phyloP scores from a whole-genome alignment of 2,329 filamentous ascomycete species.

The Aspergillus chevalieri region DNA sequence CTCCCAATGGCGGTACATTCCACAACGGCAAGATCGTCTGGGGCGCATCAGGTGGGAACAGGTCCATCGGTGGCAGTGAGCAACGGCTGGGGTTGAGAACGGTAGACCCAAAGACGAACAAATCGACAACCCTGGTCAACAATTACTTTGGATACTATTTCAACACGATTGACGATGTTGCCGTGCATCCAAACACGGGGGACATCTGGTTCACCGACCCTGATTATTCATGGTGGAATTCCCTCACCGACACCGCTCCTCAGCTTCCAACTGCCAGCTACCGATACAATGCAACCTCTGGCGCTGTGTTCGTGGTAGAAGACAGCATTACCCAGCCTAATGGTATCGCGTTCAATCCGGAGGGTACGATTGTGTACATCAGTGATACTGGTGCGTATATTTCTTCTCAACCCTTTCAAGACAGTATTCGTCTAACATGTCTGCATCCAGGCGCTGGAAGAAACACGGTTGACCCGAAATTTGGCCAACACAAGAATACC shows the following conservation, averaged over 20 bases:
- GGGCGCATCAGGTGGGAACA: slow-evolving; percentile 33
- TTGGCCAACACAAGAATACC: slow-evolving; percentile 17
- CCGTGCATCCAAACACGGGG: slow-evolving; percentile 37
- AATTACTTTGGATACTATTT: slow-evolving; percentile 39
- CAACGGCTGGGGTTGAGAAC: slow-evolving; percentile 38
- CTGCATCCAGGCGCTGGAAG: slow-evolving; percentile 10
- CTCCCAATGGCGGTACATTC: slow-evolving; percentile 38
- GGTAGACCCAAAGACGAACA: slow-evolving; percentile 41
- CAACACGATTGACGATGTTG: slow-evolving; percentile 13
- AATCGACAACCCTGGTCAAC: slow-evolving; percentile 37
- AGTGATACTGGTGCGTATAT: slow-evolving; percentile 31
- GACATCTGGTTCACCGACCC: slow-evolving; percentile 49
- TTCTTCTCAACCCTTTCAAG: neutral
- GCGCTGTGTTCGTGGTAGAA: slow-evolving; percentile 36
- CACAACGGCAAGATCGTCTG: slow-evolving; percentile 37
- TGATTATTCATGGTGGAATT: slow-evolving; percentile 33
- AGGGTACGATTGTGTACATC: slow-evolving; percentile 41
- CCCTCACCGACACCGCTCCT: slow-evolving; percentile 30
- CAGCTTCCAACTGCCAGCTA: slow-evolving; percentile 32
- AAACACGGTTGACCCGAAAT: slow-evolving; percentile 15
- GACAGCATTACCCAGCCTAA: slow-evolving; percentile 40
- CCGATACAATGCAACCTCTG: slow-evolving; percentile 38
- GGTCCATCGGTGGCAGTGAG: slow-evolving; percentile 30
- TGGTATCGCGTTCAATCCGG: slow-evolving; percentile 41
- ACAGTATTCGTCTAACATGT: neutral